Evolutionary conservation across 75 land plant species (phyloP), one percentile per base, ranked within the genome.

Genomic region (Azolla pinnata): DNA sequence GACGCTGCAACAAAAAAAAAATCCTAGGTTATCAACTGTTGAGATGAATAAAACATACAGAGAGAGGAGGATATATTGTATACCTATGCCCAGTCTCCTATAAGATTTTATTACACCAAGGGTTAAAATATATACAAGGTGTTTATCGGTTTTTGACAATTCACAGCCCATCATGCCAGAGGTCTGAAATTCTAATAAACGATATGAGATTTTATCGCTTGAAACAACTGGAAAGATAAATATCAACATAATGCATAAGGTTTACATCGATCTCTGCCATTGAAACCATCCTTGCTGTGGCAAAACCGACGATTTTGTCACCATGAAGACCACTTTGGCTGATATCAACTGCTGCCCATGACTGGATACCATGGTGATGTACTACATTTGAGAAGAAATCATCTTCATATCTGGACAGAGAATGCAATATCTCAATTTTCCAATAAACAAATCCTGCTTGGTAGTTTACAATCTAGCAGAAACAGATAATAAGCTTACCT

Each of bases 311-410:
- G 14, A 88, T 78, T 54, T 95, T 80, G 52, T 82, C 88, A 66
- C 69, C 68, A n/a, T 74, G 74, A 57, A 57, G 55, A 64, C 75
- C 77, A 17, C 86, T 65, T 54, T 83, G 67, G 51, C 79, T 80
- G 7, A 67, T 78, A 47, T 95, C 99, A 46, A 90, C 86, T 35
- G 97, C 99, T 45, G 78, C 99, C 99, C 99, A 95, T 8, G 97
- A 89, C 28, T 90, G 71, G 52, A 95, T 90, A 26, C 75, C 97
- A 75, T 63, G 77, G 9, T 84, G 82, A 80, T 90, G 70, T 10
- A 86, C 97, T 23, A 90, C 99, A 71, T 76, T 84, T 20, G 74
- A 71, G 72, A 90, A 95, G 67, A 95, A 95, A 57, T 95, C 97
- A 24, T 71, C 20, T 67, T 95, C 99, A 76, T 95, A 95, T 78